These are phyloP conservation scores for Hanseniaspora mollemarum DNA, from an alignment of 805 yeast species.

Conservation along the genomic window DNA sequence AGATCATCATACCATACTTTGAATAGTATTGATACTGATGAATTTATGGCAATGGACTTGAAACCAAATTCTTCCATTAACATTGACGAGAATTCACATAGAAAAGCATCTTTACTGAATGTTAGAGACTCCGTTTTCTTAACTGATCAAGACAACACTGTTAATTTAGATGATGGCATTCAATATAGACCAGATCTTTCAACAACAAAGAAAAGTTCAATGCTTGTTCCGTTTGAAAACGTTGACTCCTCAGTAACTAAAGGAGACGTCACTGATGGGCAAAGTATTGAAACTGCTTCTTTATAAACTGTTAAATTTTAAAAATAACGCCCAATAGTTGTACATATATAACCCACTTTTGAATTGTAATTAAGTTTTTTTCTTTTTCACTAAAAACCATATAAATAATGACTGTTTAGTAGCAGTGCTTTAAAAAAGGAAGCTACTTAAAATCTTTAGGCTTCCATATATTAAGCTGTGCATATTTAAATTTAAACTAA, in stretches of 20 bases:
- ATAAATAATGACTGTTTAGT: too few relatives aligned
- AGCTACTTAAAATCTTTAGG: too few relatives aligned
- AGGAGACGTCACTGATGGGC: slow-evolving; percentile 13
- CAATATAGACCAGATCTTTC: slow-evolving; percentile 3
- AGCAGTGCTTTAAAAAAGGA: too few relatives aligned
- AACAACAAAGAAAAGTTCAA: slow-evolving; percentile 6
- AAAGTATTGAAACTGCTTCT: slow-evolving; percentile 15
- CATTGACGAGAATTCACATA: slow-evolving; percentile 43
- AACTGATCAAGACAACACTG: slow-evolving; percentile 4
- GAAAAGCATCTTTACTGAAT: slow-evolving; percentile 31
- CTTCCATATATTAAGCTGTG: too few relatives aligned
- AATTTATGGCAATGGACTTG: slow-evolving; percentile 51
- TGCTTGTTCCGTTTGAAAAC: slow-evolving; percentile 13
- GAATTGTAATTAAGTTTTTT: too few relatives aligned
- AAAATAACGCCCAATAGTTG: too few relatives aligned
- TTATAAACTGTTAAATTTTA: too few relatives aligned
- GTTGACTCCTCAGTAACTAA: slow-evolving; percentile 13
- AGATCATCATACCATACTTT: slow-evolving; percentile 61
- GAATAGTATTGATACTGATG: slow-evolving; percentile 78
- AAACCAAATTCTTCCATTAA: slow-evolving; percentile 39
- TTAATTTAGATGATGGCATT: neutral
- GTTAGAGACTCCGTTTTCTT: slow-evolving; percentile 36
- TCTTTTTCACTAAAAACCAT: too few relatives aligned
- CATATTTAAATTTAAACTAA: too few relatives aligned
- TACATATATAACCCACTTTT: too few relatives aligned